These are phyloP conservation scores for Colletotrichum godetiae DNA, from an alignment of 2,329 filamentous ascomycete genomes.

Conservation along the genomic window DNA sequence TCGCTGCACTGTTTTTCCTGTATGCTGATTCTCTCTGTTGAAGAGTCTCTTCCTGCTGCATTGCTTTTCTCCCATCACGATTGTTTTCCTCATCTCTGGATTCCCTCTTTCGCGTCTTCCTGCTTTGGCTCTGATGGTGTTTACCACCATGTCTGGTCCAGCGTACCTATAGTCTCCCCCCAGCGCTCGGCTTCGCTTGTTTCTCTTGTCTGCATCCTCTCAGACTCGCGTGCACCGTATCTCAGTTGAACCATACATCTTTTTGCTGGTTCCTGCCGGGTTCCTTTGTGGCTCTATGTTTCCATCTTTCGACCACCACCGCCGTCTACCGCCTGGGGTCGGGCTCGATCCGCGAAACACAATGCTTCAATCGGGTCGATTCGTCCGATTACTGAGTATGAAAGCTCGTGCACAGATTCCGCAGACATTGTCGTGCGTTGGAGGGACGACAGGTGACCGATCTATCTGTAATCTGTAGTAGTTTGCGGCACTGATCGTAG, in stretches of 20 bases:
- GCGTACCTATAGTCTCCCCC: slow-evolving; percentile 19
- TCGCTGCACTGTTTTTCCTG: slow-evolving; percentile 8
- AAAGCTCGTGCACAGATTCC: slow-evolving; percentile 12
- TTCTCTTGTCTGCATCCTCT: too few species aligned
- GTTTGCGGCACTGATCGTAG: background rate
- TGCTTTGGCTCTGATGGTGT: slow-evolving; percentile 2
- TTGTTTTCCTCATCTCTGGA: too few species aligned
- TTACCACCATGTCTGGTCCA: slow-evolving; percentile 10
- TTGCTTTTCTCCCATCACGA: background rate
- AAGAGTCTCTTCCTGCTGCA: background rate
- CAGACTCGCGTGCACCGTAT: too few species aligned
- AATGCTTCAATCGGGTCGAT: slow-evolving; percentile 3
- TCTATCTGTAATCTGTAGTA: background rate
- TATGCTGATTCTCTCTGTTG: slow-evolving; percentile 6
- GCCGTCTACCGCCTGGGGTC: background rate
- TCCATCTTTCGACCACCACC: slow-evolving; percentile 10
- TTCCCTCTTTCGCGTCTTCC: slow-evolving; percentile 10
- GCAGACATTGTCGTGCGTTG: slow-evolving; percentile 14
- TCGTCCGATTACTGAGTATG: slow-evolving; percentile 15
- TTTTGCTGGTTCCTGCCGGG: slow-evolving; percentile 13
- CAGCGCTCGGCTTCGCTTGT: too few species aligned
- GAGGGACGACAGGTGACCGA: background rate
- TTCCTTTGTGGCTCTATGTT: slow-evolving; percentile 20
- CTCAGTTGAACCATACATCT: slow-evolving; percentile 1
- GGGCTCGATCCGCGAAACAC: background rate